phyloP scores from a whole-genome alignment of 2,329 filamentous ascomycete genomes.

The Stenocarpella maydis region DNA sequence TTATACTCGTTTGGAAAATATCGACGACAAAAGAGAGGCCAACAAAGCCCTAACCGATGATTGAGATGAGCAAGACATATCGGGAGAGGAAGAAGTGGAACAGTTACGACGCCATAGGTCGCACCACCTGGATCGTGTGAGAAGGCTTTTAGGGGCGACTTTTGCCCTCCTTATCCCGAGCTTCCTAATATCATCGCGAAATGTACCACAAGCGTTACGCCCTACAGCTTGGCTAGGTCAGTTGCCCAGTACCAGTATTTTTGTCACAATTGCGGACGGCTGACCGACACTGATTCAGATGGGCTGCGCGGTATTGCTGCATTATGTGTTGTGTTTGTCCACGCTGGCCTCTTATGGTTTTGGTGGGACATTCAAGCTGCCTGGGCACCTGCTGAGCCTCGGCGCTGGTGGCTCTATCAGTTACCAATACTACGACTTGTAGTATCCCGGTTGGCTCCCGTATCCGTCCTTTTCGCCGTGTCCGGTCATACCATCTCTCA shows the following conservation, averaged over 20 bases:
- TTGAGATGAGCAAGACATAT: too few species aligned
- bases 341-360: constrained; percentile 35
- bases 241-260: too few species aligned
- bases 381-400: constrained; percentile 24
- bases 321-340: constrained; percentile 38
- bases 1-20: too few species aligned
- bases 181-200: background rate
- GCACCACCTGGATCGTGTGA: too few species aligned
- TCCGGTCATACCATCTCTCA: constrained; percentile 51
- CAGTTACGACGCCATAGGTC: too few species aligned
- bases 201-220: background rate
- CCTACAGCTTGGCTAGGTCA: constrained; percentile 35
- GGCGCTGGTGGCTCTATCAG: constrained; percentile 36
- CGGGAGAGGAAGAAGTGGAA: too few species aligned
- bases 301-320: constrained; percentile 39
- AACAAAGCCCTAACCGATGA: too few species aligned
- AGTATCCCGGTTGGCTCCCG: constrained; percentile 43
- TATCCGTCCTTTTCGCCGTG: constrained; percentile 48
- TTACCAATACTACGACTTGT: constrained; percentile 45
- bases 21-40: too few species aligned
- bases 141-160: too few species aligned
- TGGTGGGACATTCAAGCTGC: constrained; percentile 34
- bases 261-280: background rate
- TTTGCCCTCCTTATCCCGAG: background rate
- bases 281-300: constrained; percentile 31